A percentile compares a stretch with the other conserved stretches of the same genome.
These are phyloP conservation scores for Cadophora malorum DNA, from an alignment of 2,329 filamentous ascomycete genomes.

Conservation along the genomic window DNA sequence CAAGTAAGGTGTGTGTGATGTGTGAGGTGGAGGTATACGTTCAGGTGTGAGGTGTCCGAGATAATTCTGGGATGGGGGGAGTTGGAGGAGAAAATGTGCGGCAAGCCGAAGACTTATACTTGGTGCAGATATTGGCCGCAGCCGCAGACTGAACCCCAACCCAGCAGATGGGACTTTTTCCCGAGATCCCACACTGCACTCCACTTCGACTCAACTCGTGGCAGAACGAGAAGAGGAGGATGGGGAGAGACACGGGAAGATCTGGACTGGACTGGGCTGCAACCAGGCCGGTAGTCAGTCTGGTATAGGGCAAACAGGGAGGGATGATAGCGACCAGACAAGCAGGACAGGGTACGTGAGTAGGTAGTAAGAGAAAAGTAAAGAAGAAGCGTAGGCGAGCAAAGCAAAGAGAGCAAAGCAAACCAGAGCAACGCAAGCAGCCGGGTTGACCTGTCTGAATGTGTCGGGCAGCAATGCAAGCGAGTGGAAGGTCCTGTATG, in stretches of 20 bases:
- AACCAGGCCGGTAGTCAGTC: not conserved
- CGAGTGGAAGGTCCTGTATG: conserved; percentile 13
- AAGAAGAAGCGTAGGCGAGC: not conserved
- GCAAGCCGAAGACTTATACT: conserved; percentile 40
- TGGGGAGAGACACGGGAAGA: conserved; percentile 7
- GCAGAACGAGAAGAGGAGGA: not conserved
- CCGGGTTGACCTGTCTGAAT: conserved; percentile 22
- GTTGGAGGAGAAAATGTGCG: conserved; percentile 33
- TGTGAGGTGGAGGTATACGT: conserved; percentile 10
- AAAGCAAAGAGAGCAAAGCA: not conserved
- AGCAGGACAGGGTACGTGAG: not conserved
- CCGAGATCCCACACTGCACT: conserved; percentile 12
- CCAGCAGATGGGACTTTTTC: conserved; percentile 12
- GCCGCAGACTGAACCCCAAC: conserved; percentile 3
- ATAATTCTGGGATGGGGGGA: conserved; percentile 29
- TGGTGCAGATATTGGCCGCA: conserved; percentile 25
- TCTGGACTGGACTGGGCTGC: conserved; percentile 8
- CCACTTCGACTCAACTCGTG: conserved; percentile 11
- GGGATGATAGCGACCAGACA: not conserved
- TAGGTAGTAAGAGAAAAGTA: conserved; percentile 3
- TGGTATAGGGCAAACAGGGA: not conserved
- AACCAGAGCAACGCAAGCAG: not conserved
- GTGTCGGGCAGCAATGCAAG: conserved; percentile 43
- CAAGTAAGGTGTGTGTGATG: conserved; percentile 26
- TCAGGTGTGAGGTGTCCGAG: conserved; percentile 22